Evolutionary conservation across 305 asterid genomes (phyloP).

Genomic region (Monarda citriodora): DNA sequence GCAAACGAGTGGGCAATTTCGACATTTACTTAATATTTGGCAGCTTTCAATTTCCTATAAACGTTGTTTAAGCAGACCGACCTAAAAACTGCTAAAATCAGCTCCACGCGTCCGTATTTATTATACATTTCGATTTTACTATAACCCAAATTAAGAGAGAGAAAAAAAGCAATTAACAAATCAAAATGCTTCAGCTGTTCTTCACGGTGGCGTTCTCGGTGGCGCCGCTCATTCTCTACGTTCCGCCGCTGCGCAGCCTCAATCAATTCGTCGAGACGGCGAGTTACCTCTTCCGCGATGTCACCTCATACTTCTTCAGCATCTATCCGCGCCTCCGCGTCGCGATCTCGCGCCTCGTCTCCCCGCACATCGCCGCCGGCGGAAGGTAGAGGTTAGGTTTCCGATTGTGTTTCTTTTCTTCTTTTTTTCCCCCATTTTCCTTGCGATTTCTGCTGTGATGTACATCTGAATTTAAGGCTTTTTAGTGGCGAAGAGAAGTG

Average conservation of each 20-base stretch:
- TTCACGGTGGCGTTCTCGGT: conserved; percentile 44
- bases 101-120: too few species aligned
- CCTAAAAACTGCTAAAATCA: too few species aligned
- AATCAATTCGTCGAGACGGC: conserved; percentile 32
- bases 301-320: conserved; percentile 8
- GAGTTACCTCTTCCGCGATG: conserved; percentile 18
- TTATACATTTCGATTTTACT: too few species aligned
- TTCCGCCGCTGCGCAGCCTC: conserved; percentile 41
- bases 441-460: neutral
- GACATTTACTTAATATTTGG: neutral
- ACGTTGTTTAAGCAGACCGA: too few species aligned
- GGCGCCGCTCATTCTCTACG: conserved; percentile 42
- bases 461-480: neutral
- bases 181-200: conserved; percentile 24
- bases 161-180: neutral
- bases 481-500: neutral
- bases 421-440: too few species aligned
- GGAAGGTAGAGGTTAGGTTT: conserved; percentile 22
- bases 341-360: conserved; percentile 27
- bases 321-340: conserved; percentile 30
- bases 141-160: neutral
- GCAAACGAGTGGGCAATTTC: neutral
- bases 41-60: too few species aligned
- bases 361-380: conserved; percentile 20
- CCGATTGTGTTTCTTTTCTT: neutral